Evolutionary conservation across 164 flowering plant species (phyloP), one percentile per base, ranked within the genome.

Genomic region (Vitis cinerea): DNA sequence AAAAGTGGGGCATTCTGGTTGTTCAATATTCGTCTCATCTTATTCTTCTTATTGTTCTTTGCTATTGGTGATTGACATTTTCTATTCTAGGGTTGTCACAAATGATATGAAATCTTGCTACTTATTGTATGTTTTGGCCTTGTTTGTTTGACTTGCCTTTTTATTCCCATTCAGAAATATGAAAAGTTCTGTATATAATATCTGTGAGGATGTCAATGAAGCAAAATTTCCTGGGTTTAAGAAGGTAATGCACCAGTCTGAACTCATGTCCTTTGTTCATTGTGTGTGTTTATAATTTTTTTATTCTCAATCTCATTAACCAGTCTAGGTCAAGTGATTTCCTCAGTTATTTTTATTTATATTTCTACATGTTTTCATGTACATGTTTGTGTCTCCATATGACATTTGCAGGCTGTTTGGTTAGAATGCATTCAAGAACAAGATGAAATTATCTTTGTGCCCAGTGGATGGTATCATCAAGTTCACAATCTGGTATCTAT

Each of bases 391-490:
- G 3, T 56, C 61, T 48, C 63, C 19, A 31, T 56, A 44, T 29
- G 27, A 17, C 54, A 16, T 65, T 10, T 78, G 66, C 84, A 93
- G 98, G 84, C 97, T 67, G 61, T 80, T 64, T 95, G 99, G 99
- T 74, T 85, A 81, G 97, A 93, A 61, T 93, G 97, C 72, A 83
- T 77, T 67, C 99, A 93, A 79, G 91, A 82, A 65, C 72, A 57
- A 72, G 80, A 85, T 74, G 99, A 95, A 70, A 82, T 95, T 52
- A 90, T 95, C 70, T 93, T 93, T 84, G 98, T 93, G 57, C 98
- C 99, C 3, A 93, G 99, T 73, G 97, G 99, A 58, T 95, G 99
- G 99, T 91, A 86, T 77, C 98, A 95, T 83, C 98, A 95, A 90
- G 99, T 95, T 70, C 94, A 88, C 69, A 95, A 95, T 81, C 76